phyloP scores from a whole-genome alignment of 2,329 filamentous ascomycete genomes.

The Cordyceps fumosorosea region DNA sequence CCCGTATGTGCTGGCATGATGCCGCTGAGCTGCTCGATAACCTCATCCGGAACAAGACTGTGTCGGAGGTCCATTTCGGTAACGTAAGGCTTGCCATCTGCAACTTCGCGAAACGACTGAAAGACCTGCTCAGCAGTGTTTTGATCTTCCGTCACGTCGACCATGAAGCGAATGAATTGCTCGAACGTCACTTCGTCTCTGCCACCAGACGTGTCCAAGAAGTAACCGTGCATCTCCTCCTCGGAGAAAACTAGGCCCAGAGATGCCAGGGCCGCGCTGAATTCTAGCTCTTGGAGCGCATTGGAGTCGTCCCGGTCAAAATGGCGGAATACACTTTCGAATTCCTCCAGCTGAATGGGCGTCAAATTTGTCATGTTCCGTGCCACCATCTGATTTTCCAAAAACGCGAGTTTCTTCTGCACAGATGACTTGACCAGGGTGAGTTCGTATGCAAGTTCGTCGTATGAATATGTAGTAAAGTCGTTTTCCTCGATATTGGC shows the following conservation, averaged over 20 bases:
- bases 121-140: constrained; percentile 98
- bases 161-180: constrained; percentile 99
- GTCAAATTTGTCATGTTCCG: constrained; percentile 98
- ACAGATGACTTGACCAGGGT: constrained; percentile 86
- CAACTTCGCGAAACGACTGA: constrained; percentile 94
- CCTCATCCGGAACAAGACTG: constrained; percentile 90
- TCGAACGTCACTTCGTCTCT: constrained; percentile 85
- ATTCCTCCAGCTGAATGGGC: constrained; percentile 96
- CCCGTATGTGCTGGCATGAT: constrained; percentile 82
- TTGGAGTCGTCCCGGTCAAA: constrained; percentile 94
- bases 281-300: constrained; percentile 85
- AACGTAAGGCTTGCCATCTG: constrained; percentile 97
- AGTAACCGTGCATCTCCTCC: constrained; percentile 96
- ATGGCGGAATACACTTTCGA: constrained; percentile 96
- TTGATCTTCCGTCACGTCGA: constrained; percentile 96
- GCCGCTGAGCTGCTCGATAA: constrained; percentile 85
- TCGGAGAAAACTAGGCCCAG: constrained; percentile 94
- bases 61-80: constrained; percentile 96
- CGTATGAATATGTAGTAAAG: constrained; percentile 98
- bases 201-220: constrained; percentile 75
- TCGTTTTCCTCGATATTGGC: constrained; percentile 99
- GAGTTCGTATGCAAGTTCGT: constrained; percentile 91
- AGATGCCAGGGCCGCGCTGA: constrained; percentile 91
- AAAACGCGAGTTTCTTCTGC: constrained; percentile 90
- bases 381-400: constrained; percentile 98